These are phyloP conservation scores for Stylonectria norvegica DNA, from an alignment of 2,329 filamentous ascomycete species.

Conservation along the genomic window DNA sequence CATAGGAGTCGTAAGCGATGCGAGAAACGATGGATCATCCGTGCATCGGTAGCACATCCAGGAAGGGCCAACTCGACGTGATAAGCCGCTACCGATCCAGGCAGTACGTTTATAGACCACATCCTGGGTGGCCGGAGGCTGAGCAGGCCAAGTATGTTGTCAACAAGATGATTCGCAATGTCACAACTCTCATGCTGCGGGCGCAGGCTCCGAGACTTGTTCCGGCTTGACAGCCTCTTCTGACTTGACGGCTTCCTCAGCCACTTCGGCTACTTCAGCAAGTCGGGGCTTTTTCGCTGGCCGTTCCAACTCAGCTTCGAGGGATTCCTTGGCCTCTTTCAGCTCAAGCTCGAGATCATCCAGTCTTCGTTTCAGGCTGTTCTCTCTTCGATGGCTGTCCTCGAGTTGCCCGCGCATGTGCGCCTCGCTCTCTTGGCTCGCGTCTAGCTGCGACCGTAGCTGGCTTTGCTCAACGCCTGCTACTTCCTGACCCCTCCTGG, in stretches of 20 bases:
- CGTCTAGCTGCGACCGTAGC: constrained; percentile 54
- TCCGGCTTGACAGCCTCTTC: constrained; percentile 9
- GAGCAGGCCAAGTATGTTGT: too few species aligned
- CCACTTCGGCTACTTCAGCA: constrained; percentile 11
- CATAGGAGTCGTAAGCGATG: constrained; percentile 25
- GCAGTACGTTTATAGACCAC: constrained; percentile 1
- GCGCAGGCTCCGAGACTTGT: not conserved
- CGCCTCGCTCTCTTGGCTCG: constrained; percentile 37
- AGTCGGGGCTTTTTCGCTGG: constrained; percentile 29
- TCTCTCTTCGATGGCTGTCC: constrained; percentile 73
- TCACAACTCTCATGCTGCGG: constrained; percentile 15
- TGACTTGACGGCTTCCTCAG: constrained; percentile 5
- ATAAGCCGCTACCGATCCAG: not conserved
- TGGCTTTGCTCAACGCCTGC: constrained; percentile 54
- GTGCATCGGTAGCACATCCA: constrained; percentile 6
- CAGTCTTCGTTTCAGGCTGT: constrained; percentile 76
- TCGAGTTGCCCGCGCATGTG: constrained; percentile 64
- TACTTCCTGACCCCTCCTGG: constrained; percentile 58
- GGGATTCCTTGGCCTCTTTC: constrained; percentile 11
- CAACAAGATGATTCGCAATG: constrained; percentile 3
- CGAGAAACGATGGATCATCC: constrained; percentile 10
- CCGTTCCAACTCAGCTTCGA: constrained; percentile 19
- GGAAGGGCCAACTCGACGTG: constrained; percentile 1
- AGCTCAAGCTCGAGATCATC: constrained; percentile 69
- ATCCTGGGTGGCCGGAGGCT: too few species aligned